Evolutionary conservation across 2,329 filamentous ascomycete genomes (phyloP), one percentile per base, ranked within the genome.

Genomic region (Claviceps purpurea): DNA sequence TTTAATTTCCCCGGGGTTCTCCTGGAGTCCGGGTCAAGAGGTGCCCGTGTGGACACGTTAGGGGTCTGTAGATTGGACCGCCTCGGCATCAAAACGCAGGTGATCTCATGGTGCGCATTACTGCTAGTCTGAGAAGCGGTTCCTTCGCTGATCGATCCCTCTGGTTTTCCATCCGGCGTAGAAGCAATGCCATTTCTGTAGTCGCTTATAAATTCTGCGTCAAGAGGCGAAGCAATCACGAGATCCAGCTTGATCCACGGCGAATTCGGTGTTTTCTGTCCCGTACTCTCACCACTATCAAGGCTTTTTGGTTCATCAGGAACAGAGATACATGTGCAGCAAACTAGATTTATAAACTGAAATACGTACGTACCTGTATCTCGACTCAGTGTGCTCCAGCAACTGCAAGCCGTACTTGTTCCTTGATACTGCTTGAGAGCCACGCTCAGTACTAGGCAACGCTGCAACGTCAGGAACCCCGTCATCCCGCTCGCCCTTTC

Each of bases 11-110:
- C 24, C 43, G 3, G 13, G 7, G 14, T 37, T 47, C 7, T 18
- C 16, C 4, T 4, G 4, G 49, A 7, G 14, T 2, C 40, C 2
- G 2, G 20, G 8, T 45, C 16, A 20, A 42, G 16, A 30, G 69
- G 7, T 8, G 47, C 39, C 16, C 51, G 51, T 18, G 75, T 77
- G 7, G 75, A 75, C 22, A 77, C 65, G 11, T 75, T 75, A 0
- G 75, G 74, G 0, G 68, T 73, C 53, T 72, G 73, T 13, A 73
- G 65, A 39, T 76, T 58, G 2, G 74, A 77, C 10, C 73, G 69
- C 42, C 74, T 68, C 18, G 74, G 69, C 52, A 73, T 67, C 5
- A 74, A 73, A 30, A 71, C 70, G 56, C 72, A 75, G 11, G 75
- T 57, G n/a, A 38, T 11, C 39, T 44, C 40, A 13, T 14, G 30